phyloP scores from a whole-genome alignment of 164 flowering plant genomes.

The Dillenia suffruticosa region DNA sequence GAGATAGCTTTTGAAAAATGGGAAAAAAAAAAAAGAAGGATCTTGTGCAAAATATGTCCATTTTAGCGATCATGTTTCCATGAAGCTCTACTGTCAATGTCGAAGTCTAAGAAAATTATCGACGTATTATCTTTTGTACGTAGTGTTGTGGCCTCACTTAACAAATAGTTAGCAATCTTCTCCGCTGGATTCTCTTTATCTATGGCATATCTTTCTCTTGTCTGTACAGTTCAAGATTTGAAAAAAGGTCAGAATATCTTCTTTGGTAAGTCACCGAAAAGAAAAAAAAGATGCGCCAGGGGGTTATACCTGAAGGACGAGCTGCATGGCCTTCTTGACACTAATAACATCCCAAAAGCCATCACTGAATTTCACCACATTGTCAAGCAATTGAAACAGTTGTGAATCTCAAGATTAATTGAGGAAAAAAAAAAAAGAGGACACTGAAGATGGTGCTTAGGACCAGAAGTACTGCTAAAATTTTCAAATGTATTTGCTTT shows the following conservation, averaged over 20 bases:
- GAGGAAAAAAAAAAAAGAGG: background rate
- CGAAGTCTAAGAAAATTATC: constrained; percentile 74
- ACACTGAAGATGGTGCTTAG: background rate
- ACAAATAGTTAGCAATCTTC: constrained; percentile 64
- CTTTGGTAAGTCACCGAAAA: background rate
- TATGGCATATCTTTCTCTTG: constrained; percentile 36
- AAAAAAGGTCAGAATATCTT: background rate
- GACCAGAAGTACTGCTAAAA: background rate
- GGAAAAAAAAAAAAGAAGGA: too few relatives aligned
- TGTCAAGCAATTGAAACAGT: background rate
- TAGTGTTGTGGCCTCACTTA: constrained; percentile 76
- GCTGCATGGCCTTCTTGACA: constrained; percentile 68
- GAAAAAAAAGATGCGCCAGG: background rate
- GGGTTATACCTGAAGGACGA: constrained; percentile 62
- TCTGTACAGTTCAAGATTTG: constrained; percentile 27
- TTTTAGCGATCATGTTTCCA: constrained; percentile 38
- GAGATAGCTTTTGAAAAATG: too few relatives aligned
- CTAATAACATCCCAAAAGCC: constrained; percentile 97
- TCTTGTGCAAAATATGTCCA: background rate
- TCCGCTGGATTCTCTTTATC: constrained; percentile 52
- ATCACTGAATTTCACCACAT: constrained; percentile 52
- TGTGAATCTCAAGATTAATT: too few relatives aligned
- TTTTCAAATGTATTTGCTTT: too few relatives aligned
- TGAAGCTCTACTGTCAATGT: constrained; percentile 26
- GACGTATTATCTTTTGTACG: constrained; percentile 97